A percentile compares a stretch with the other conserved stretches of the same genome.
phyloP scores from a whole-genome alignment of 2,329 filamentous ascomycete species.

The Aspergillus piperis region DNA sequence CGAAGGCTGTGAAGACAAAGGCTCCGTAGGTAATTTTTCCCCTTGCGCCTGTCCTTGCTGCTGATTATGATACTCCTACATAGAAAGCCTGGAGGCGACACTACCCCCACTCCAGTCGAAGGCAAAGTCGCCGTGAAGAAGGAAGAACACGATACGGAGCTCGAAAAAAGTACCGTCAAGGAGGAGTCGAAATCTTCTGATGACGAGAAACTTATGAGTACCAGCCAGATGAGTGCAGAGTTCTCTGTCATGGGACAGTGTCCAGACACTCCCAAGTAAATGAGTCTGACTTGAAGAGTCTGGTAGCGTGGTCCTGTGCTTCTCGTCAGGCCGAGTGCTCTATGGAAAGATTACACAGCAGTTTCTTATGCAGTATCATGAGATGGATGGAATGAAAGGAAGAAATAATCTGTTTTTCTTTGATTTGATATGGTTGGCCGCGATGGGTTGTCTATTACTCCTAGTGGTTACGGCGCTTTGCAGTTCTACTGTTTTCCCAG shows the following conservation, averaged over 20 bases:
- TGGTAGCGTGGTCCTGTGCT: too few relatives aligned
- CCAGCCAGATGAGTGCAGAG: slow-evolving; percentile 17
- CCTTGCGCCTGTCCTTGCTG: neutral
- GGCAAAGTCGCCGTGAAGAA: neutral
- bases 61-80: neutral
- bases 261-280: too few relatives aligned
- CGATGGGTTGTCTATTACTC: too few relatives aligned
- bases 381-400: too few relatives aligned
- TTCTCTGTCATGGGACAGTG: slow-evolving; percentile 12
- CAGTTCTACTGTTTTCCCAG: too few relatives aligned
- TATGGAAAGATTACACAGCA: too few relatives aligned
- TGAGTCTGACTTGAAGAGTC: too few relatives aligned
- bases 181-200: neutral
- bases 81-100: neutral
- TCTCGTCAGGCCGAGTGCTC: too few relatives aligned
- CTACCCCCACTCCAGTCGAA: neutral
- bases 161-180: neutral
- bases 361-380: too few relatives aligned
- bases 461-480: too few relatives aligned
- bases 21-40: neutral
- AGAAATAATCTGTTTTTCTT: too few relatives aligned
- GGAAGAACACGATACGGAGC: neutral
- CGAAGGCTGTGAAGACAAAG: slow-evolving; percentile 4
- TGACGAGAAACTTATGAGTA: slow-evolving; percentile 11
- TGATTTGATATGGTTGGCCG: too few relatives aligned